phyloP scores from a whole-genome alignment of 139 green algal species.

The Spirogloea muscicola region DNA sequence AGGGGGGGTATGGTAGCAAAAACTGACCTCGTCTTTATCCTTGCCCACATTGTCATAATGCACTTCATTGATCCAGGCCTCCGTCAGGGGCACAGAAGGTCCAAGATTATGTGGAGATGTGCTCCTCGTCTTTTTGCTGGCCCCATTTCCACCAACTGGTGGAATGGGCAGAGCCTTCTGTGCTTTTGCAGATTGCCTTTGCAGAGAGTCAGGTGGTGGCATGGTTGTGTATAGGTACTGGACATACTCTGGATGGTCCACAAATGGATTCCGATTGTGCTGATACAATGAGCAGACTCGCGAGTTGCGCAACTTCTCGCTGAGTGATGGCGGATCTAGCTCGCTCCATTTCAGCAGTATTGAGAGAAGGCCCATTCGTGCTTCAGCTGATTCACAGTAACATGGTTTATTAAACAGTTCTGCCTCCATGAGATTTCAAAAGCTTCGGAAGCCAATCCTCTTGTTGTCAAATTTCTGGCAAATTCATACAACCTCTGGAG shows the following conservation, averaged over 20 bases:
- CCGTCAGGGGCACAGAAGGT: not conserved
- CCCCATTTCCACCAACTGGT: not conserved
- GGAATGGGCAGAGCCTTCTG: not conserved
- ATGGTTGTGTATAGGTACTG: too few relatives aligned
- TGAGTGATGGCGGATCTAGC: constrained; percentile 5
- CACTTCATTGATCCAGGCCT: constrained; percentile 40
- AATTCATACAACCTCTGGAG: too few relatives aligned
- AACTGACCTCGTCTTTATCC: constrained; percentile 31
- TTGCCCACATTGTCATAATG: constrained; percentile 37
- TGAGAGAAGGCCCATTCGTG: constrained; percentile 23
- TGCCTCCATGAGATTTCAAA: not conserved
- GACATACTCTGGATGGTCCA: constrained; percentile 37
- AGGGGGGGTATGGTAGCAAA: not conserved
- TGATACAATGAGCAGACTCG: constrained; percentile 40
- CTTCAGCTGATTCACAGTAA: not conserved
- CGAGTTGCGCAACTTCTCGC: constrained; percentile 22
- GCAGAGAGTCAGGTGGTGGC: constrained; percentile 8
- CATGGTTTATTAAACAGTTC: not conserved
- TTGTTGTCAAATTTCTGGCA: too few relatives aligned
- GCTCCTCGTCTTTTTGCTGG: not conserved
- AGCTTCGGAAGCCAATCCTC: too few relatives aligned
- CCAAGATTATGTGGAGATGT: not conserved
- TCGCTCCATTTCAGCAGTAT: constrained; percentile 30
- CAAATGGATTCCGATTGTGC: constrained; percentile 46
- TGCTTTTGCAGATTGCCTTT: not conserved